These are phyloP conservation scores for Leucocoprinus leucothites DNA, from an alignment of 768 basidiomycete genomes.

Conservation along the genomic window DNA sequence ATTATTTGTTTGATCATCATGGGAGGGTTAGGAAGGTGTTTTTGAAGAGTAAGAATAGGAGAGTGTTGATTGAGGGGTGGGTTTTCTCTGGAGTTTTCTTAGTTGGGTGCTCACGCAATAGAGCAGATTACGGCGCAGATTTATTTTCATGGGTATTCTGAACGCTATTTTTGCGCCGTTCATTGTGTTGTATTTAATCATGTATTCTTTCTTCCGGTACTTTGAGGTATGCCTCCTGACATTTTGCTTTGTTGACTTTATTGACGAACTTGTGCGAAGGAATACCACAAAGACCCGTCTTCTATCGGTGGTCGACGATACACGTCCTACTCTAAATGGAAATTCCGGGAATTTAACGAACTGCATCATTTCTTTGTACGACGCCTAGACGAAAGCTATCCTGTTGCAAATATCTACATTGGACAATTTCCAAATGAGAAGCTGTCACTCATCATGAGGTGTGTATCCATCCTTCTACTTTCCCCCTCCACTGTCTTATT, in stretches of 20 bases:
- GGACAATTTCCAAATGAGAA: conserved; percentile 98
- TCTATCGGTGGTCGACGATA: conserved; percentile 90
- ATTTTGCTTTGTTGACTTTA: neutral
- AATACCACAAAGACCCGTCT: conserved; percentile 98
- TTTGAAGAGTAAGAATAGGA: conserved; percentile 78
- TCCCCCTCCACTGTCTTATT: neutral
- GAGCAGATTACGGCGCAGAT: conserved; percentile 71
- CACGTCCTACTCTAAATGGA: conserved; percentile 95
- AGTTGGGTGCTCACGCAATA: neutral
- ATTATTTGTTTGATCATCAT: conserved; percentile 88
- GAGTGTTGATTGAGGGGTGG: conserved; percentile 80
- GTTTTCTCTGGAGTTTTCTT: neutral
- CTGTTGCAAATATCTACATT: conserved; percentile 90
- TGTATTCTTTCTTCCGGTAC: conserved; percentile 99
- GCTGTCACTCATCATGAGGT: conserved; percentile 87
- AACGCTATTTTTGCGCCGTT: conserved; percentile 97
- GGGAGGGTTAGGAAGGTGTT: conserved; percentile 92
- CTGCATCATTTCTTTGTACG: conserved; percentile 89
- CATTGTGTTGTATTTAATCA: conserved; percentile 92
- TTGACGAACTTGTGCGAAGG: conserved; percentile 47
- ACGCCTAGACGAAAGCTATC: conserved; percentile 85
- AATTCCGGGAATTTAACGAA: conserved; percentile 99
- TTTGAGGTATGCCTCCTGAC: conserved; percentile 71
- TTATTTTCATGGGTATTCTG: conserved; percentile 95
- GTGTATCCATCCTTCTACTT: conserved; percentile 20